Evolutionary conservation across 345 rosid genomes (phyloP).

Genomic region (Lumnitzera littorea): DNA sequence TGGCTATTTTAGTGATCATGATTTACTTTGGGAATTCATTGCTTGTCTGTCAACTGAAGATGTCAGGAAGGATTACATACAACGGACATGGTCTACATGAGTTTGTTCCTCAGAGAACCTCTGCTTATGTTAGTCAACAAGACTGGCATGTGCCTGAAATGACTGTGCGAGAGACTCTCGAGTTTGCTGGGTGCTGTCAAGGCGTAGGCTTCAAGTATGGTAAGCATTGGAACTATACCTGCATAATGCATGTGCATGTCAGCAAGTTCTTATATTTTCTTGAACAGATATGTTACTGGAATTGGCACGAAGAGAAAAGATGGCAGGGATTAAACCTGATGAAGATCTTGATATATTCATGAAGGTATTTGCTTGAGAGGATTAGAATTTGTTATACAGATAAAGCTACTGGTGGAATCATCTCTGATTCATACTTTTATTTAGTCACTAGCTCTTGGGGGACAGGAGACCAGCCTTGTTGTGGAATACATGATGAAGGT

Average conservation of each 20-base stretch:
- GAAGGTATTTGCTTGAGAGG: slow-evolving; percentile 49
- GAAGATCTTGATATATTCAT: slow-evolving; percentile 98
- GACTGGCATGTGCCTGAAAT: slow-evolving; percentile 96
- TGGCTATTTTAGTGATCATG: background rate
- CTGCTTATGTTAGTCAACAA: slow-evolving; percentile 93
- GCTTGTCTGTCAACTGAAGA: slow-evolving; percentile 29
- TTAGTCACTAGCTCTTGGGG: slow-evolving; percentile 87
- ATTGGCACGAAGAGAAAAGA: slow-evolving; percentile 89
- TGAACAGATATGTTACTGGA: slow-evolving; percentile 81
- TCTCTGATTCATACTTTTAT: slow-evolving; percentile 3
- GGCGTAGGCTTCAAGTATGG: slow-evolving; percentile 95
- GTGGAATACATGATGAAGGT: slow-evolving; percentile 97
- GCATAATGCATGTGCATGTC: background rate
- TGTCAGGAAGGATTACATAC: slow-evolving; percentile 70
- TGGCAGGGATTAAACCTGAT: slow-evolving; percentile 87
- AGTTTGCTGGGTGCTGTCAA: slow-evolving; percentile 90
- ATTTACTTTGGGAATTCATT: slow-evolving; percentile 7
- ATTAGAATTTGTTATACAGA: too few relatives aligned
- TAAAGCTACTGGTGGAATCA: background rate
- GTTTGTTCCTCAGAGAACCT: slow-evolving; percentile 84
- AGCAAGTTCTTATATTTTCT: background rate
- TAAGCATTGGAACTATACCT: slow-evolving; percentile 22
- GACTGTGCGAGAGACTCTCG: slow-evolving; percentile 84
- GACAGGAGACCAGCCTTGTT: slow-evolving; percentile 71
- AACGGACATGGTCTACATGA: slow-evolving; percentile 75